A percentile compares a stretch with the other conserved stretches of the same genome.
phyloP scores from a whole-genome alignment of 192 early-diverging fungal genomes.

The Coemansia furcata region DNA sequence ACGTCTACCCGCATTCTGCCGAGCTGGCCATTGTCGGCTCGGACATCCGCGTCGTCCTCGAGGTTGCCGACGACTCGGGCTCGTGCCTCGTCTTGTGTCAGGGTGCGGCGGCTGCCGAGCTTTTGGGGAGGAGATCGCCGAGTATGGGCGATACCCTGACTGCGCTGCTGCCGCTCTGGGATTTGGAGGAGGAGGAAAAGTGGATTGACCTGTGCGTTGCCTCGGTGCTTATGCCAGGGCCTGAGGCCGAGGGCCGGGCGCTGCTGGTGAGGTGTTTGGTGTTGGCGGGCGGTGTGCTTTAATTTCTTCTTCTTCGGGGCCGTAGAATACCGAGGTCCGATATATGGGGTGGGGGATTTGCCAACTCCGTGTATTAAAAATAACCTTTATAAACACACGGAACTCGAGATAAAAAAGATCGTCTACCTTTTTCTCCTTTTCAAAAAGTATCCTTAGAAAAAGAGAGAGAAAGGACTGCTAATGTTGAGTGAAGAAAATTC shows the following conservation, averaged over 20 bases:
- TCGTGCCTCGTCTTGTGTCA: conserved; percentile 16
- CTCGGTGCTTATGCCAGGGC: neutral
- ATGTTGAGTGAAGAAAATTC: neutral
- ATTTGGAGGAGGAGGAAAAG: neutral
- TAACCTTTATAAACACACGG: neutral
- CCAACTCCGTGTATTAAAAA: conserved; percentile 15
- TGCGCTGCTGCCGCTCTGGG: neutral
- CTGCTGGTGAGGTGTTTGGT: neutral
- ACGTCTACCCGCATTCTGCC: conserved; percentile 8
- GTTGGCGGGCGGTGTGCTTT: neutral
- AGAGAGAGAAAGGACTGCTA: neutral
- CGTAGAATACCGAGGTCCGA: conserved; percentile 9
- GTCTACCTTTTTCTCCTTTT: neutral
- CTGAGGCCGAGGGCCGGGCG: neutral
- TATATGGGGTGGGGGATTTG: neutral
- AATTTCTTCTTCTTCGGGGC: neutral
- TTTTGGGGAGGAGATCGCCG: neutral
- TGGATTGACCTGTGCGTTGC: neutral
- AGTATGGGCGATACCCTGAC: neutral
- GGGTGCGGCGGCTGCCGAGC: neutral
- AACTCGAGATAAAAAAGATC: neutral
- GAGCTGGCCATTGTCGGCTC: neutral
- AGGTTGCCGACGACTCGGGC: conserved; percentile 15
- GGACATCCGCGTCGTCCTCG: conserved; percentile 7
- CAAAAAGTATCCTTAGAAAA: neutral